These are phyloP conservation scores for Apiotrichum sp. DNA, from an alignment of 1,284 basidiomycete genomes.

Conservation along the genomic window DNA sequence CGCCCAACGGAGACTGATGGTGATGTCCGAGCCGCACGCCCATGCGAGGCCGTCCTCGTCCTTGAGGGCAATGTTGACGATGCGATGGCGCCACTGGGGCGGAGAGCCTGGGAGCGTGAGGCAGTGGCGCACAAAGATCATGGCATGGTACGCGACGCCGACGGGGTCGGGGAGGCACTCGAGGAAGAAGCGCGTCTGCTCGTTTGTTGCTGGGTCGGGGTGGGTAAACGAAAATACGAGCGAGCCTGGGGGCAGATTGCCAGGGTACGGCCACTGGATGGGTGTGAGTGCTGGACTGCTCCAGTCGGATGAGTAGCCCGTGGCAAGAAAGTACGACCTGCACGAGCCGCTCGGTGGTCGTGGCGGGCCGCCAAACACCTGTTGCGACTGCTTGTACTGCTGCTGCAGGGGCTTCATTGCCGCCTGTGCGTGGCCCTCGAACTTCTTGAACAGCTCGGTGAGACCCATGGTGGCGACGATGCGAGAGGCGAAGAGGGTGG, in stretches of 20 bases:
- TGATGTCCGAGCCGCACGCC: conserved; percentile 25
- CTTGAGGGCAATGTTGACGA: conserved; percentile 25
- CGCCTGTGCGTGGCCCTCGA: neutral
- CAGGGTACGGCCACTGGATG: conserved; percentile 1
- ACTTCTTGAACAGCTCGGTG: neutral
- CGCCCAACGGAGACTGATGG: conserved; percentile 28
- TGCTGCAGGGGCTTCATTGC: neutral
- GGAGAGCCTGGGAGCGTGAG: conserved; percentile 4
- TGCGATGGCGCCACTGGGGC: conserved; percentile 25
- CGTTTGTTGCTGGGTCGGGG: conserved; percentile 7
- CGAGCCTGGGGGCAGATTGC: neutral
- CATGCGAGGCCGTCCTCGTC: conserved; percentile 29
- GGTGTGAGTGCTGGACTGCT: neutral
- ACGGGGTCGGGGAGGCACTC: conserved; percentile 30
- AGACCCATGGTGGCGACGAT: neutral
- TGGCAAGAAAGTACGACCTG: neutral
- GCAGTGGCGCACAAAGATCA: conserved; percentile 15
- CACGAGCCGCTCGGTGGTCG: neutral
- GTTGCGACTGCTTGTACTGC: neutral
- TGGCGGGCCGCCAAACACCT: neutral
- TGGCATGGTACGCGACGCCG: conserved; percentile 25
- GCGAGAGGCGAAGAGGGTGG: no score
- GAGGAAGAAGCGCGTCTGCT: conserved; percentile 27
- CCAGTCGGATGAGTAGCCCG: neutral
- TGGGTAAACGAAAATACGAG: conserved; percentile 7